Conservation (phyloP, 495 filamentous ascomycete species). For the Talaromyces adpressus region DNA sequence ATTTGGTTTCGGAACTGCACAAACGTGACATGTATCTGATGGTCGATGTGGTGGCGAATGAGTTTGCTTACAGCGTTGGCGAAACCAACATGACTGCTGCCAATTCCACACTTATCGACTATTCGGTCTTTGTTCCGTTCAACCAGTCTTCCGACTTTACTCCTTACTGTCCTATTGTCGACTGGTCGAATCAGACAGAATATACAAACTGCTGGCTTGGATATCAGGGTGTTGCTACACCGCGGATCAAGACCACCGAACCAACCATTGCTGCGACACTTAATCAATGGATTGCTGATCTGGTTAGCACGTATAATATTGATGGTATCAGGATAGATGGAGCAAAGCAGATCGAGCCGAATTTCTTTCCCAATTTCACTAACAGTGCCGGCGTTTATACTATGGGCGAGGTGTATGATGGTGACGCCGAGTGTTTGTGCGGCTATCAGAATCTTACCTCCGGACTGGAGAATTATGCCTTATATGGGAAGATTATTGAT, state of each 20-base stretch:
- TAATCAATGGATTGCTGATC: constrained; percentile 49
- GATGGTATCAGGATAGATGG: constrained; percentile 67
- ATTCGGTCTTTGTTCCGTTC: constrained; percentile 52
- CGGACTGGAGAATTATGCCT: constrained; percentile 56
- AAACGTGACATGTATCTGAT: constrained; percentile 46
- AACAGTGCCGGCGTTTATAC: constrained; percentile 52
- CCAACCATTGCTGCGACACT: constrained; percentile 40
- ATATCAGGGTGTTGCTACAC: constrained; percentile 47
- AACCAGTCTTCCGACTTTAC: constrained; percentile 53
- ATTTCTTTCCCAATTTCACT: constrained; percentile 52
- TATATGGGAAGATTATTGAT: constrained; percentile 45
- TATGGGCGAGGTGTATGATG: constrained; percentile 55
- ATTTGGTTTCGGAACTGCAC: constrained; percentile 17
- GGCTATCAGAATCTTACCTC: constrained; percentile 48
- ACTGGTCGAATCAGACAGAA: constrained; percentile 14
- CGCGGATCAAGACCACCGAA: constrained; percentile 56
- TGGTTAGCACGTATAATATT: constrained; percentile 57
- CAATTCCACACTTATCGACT: constrained; percentile 35
- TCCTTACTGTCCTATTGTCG: constrained; percentile 48
- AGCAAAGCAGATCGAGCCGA: constrained; percentile 53
- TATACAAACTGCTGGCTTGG: constrained; percentile 50
- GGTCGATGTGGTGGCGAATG: constrained; percentile 65
- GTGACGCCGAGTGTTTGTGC: constrained; percentile 45
- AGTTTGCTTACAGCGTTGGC: constrained; percentile 51
- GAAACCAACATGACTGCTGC: constrained; percentile 15